Base-by-base conservation (phyloP, 1,284 basidiomycete species). In the Ustilago trichophora region DNA sequence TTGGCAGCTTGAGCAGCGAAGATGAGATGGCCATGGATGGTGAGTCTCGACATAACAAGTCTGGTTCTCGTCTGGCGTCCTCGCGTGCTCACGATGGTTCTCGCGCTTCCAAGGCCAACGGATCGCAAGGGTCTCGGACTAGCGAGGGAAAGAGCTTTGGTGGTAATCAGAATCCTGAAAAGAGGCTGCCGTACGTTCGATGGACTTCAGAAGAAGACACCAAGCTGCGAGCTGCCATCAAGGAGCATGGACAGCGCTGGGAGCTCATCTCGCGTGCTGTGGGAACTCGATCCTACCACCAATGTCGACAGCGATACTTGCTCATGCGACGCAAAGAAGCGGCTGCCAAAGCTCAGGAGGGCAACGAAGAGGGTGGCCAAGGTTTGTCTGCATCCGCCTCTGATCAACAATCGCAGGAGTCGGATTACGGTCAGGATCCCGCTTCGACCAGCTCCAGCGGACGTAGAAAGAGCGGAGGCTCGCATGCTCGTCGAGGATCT, bases 281-380 rank as follows among this genome's bases (percentile, higher is more conserved):
- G 8, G 78, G 77, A 8, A 80, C 79, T 11, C 58, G 79, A 18
- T 77, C 78, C 19, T 81, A 81, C 48, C 79, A 81, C 44, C 79
- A 81, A 43, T 81, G 79, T 57, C 73, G 79, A 15, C 79, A 81
- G 62, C 68, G 79, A 25, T 78, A 77, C 47, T 46, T 81, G 50
- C 66, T 81, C n/a, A 79, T 81, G 77, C 62, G 79, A 25, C 57
- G 79, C 33, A 81, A 81, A 26, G 77, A 78, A 38, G 77, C 77
- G 3, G 72, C 75, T 4, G 74, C 74, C 11, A 66, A 66, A 31
- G 63, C 68, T 3, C 55, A 62, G 31, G 54, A 45, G 8, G 57
- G 63, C 12, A 51, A 46, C 22, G 59, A n/a, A n/a, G n/a, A n/a
- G 59, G 10, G 67, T 59, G 12, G 42, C 11, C 52, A 54, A 8